A percentile compares a stretch with the other conserved stretches of the same genome.
Evolutionary conservation across 805 yeast species (phyloP).

Genomic region (Candida sonorensis): DNA sequence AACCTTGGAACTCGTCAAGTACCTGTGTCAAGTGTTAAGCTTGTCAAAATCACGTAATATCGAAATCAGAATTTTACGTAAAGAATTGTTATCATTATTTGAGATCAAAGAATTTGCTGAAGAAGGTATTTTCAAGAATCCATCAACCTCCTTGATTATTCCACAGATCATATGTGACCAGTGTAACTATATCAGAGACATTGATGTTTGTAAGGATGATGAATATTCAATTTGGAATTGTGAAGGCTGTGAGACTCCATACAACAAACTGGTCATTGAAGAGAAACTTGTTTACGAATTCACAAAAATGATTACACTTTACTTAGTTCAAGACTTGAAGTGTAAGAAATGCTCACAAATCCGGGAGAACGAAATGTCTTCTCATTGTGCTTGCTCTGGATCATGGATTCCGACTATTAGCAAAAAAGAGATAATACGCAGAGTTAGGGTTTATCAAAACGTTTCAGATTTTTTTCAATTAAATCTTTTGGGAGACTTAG

Average conservation of each 20-base stretch:
- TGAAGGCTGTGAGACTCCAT: slow-evolving; percentile 54
- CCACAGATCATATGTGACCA: slow-evolving; percentile 70
- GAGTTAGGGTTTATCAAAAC: slow-evolving; percentile 43
- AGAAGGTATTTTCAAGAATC: slow-evolving; percentile 66
- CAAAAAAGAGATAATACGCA: slow-evolving; percentile 36
- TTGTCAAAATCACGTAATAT: slow-evolving; percentile 57
- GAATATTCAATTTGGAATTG: slow-evolving; percentile 52
- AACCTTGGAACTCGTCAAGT: slow-evolving; percentile 71
- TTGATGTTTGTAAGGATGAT: slow-evolving; percentile 76
- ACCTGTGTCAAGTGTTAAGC: slow-evolving; percentile 62
- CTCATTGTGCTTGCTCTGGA: slow-evolving; percentile 86
- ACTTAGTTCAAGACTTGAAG: slow-evolving; percentile 70
- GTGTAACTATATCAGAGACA: slow-evolving; percentile 67
- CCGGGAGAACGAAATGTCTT: slow-evolving; percentile 61
- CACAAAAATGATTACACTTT: slow-evolving; percentile 47
- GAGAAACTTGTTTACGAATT: slow-evolving; percentile 69
- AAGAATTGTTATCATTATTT: slow-evolving; percentile 63
- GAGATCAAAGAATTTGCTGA: slow-evolving; percentile 81
- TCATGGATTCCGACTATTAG: slow-evolving; percentile 58
- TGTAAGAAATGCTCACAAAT: slow-evolving; percentile 73
- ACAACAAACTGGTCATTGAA: slow-evolving; percentile 66
- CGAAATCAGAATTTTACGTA: slow-evolving; percentile 70
- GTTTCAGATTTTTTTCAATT: slow-evolving; percentile 58
- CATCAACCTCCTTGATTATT: slow-evolving; percentile 61
- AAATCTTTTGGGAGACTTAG: slow-evolving; percentile 39